phyloP scores from a whole-genome alignment of 441 rosid genomes.

The Omphalea diandra region DNA sequence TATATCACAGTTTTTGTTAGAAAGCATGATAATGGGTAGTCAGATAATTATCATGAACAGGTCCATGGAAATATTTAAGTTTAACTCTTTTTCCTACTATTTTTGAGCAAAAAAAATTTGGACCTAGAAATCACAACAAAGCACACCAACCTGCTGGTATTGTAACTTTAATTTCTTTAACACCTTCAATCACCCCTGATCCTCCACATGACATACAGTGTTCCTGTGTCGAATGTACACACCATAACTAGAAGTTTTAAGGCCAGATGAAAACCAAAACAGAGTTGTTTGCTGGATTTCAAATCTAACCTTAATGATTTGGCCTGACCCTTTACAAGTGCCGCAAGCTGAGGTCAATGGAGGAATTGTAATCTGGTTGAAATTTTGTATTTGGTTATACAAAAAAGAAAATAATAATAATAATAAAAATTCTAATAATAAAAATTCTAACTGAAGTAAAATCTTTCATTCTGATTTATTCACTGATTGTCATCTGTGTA shows the following conservation, averaged over 20 bases:
- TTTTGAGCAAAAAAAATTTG: slow-evolving; percentile 19
- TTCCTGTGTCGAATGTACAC: slow-evolving; percentile 48
- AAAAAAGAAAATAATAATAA: slow-evolving; percentile 7
- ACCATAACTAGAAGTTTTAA: slow-evolving; percentile 19
- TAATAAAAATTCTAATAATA: too few species aligned
- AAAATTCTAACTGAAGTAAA: too few species aligned
- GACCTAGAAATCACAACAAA: slow-evolving; percentile 18
- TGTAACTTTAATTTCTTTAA: slow-evolving; percentile 64
- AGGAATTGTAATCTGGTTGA: slow-evolving; percentile 78
- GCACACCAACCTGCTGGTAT: slow-evolving; percentile 75
- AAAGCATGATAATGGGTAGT: background rate
- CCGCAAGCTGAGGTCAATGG: slow-evolving; percentile 82
- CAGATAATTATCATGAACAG: background rate
- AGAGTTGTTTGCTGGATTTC: slow-evolving; percentile 17
- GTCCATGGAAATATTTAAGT: background rate
- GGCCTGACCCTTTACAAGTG: slow-evolving; percentile 73
- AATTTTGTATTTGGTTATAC: slow-evolving; percentile 19
- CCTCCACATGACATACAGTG: slow-evolving; percentile 71
- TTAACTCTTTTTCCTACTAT: background rate
- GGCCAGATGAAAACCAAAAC: slow-evolving; percentile 6
- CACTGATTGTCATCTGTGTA: slow-evolving; percentile 19
- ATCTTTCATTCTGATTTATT: slow-evolving; percentile 19
- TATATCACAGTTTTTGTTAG: background rate
- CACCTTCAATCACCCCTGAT: slow-evolving; percentile 75
- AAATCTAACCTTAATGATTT: slow-evolving; percentile 57